phyloP scores from a whole-genome alignment of 345 rosid genomes.

The Diplotaxis tenuifolia region DNA sequence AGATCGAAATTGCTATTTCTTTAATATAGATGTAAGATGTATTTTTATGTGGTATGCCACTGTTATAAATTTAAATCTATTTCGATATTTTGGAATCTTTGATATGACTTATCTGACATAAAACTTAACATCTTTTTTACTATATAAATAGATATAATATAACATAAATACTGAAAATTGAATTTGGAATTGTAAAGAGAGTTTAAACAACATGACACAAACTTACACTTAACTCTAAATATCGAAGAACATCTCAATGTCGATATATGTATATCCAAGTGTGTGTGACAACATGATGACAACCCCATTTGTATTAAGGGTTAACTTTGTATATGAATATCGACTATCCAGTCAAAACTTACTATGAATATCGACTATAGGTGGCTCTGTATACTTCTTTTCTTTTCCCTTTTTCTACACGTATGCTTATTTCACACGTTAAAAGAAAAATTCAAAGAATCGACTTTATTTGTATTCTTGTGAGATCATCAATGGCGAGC shows the following conservation, averaged over 20 bases:
- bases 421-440: conserved; percentile 28
- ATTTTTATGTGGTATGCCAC: background rate
- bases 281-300: background rate
- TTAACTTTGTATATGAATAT: background rate
- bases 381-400: background rate
- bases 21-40: background rate
- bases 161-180: background rate
- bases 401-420: background rate
- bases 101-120: background rate
- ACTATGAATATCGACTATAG: background rate
- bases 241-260: conserved; percentile 6
- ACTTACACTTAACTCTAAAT: background rate
- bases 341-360: no score
- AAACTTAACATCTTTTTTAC: background rate
- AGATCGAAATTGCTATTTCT: background rate
- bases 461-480: conserved; percentile 17
- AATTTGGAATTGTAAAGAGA: background rate
- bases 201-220: background rate
- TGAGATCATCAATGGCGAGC: background rate
- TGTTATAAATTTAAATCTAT: background rate
- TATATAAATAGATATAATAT: no score
- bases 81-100: background rate
- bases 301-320: background rate
- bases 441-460: conserved; percentile 30
- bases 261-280: background rate